Base-by-base conservation (phyloP, 306 rosid genomes). In the Nissolia schottii region DNA sequence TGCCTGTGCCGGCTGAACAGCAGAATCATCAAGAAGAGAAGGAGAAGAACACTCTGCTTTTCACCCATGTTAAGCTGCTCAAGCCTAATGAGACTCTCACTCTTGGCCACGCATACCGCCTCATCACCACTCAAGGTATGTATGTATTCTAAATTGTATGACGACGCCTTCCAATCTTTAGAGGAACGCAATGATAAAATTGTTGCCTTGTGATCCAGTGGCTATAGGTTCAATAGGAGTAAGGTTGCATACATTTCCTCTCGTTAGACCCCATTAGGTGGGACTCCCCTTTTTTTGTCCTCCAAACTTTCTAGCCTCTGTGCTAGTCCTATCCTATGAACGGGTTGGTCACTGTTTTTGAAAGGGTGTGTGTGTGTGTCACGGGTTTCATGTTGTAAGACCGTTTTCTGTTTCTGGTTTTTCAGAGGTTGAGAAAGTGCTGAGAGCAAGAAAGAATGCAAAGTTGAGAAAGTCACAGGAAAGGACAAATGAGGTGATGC, bases 71-170 rank as follows among this genome's bases (percentile, higher is more conserved):
- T 12, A 91, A 95, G 88, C 89, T 95, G 74, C 99, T 95, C 43
- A 78, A 92, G 35, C 96, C 93, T 0, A 83, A 72, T 37, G 99
- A 91, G 43, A 89, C 88, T 62, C 99, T 95, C 73, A 77, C 90
- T 40, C 95, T 95, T 22, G 97, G 99, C 32, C 99, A 91, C 77
- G 96, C 99, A 60, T 95, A 95, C 28, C 78, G 97, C 27, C 91
- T 95, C 3, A 86, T 95, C 69, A 88, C 97, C 0, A 77, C 85
- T 79, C 97, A 84, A 82, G 97, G 97, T 94, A 61, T 38, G 10
- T 24, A 4, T 27, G 1, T 7, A 16, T 46, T 22, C 29, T 18
- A 32, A 16, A 6, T 6, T 51, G n/a, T n/a, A n/a, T n/a, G n/a
- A n/a, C n/a, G n/a, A n/a, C n/a, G n/a, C n/a, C n/a, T n/a, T n/a